Evolutionary conservation across 2,329 filamentous ascomycete species (phyloP).

Genomic region (Fusarium pseudoanthophilum): DNA sequence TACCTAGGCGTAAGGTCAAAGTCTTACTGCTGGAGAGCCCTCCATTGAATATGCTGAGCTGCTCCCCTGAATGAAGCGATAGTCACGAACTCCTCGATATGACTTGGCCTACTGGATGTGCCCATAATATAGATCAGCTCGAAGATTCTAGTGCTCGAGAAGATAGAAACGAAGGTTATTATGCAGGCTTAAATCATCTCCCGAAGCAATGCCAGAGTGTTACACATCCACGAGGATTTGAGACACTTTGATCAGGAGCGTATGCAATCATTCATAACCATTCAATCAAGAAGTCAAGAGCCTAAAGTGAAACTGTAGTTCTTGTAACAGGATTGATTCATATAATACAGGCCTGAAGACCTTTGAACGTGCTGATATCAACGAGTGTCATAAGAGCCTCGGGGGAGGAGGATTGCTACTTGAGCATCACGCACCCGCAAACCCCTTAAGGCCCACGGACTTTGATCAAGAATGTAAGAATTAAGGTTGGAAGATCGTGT

Average conservation of each 20-base stretch:
- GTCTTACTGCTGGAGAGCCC: neutral
- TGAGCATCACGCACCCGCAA: neutral
- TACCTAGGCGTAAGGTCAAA: no score
- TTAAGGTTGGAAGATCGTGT: accelerated
- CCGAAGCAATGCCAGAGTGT: neutral
- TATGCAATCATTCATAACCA: neutral
- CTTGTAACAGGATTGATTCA: no score
- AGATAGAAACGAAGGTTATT: accelerated
- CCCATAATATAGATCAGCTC: no score
- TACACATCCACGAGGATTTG: neutral
- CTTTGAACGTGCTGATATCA: neutral
- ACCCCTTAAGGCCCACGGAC: neutral
- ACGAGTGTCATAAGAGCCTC: neutral
- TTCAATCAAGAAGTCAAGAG: neutral
- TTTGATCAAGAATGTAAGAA: no score
- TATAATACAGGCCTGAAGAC: neutral
- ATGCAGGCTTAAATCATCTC: neutral
- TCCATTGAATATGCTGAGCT: neutral
- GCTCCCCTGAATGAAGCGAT: neutral
- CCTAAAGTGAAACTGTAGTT: accelerated
- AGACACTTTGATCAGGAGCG: neutral
- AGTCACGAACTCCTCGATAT: no score
- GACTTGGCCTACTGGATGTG: no score
- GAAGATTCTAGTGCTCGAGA: neutral
- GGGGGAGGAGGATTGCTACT: neutral